These are phyloP conservation scores for Chlamydomonas sphaeroides DNA, from an alignment of 139 green algal species.

Conservation along the genomic window DNA sequence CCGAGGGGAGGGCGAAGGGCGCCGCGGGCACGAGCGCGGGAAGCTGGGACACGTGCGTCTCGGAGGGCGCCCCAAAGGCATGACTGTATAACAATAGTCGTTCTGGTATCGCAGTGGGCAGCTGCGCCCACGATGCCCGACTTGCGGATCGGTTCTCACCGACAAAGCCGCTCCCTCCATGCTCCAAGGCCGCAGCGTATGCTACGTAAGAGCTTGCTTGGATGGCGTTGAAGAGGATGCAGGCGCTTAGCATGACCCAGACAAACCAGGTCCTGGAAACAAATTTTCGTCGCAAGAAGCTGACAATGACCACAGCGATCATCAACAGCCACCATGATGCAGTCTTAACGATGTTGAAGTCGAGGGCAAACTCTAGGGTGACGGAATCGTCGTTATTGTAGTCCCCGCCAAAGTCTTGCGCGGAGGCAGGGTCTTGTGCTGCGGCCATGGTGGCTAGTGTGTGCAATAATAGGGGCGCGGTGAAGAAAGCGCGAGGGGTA, in stretches of 20 bases:
- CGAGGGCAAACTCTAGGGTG: neutral
- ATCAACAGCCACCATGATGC: slow-evolving; percentile 1
- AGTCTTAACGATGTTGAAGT: slow-evolving; percentile 1
- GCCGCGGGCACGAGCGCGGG: too few species aligned
- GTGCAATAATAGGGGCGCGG: too few species aligned
- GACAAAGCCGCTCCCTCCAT: too few species aligned
- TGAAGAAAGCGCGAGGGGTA: too few species aligned
- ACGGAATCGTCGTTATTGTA: neutral
- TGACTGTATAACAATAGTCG: too few species aligned
- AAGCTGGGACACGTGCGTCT: neutral
- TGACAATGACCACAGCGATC: neutral
- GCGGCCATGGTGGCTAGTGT: too few species aligned
- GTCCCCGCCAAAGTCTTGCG: too few species aligned
- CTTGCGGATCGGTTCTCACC: too few species aligned
- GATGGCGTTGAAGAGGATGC: neutral
- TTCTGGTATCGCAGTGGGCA: too few species aligned
- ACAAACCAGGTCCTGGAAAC: slow-evolving; percentile 32
- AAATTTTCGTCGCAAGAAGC: neutral
- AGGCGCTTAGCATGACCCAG: neutral
- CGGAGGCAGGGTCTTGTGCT: too few species aligned
- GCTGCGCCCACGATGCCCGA: too few species aligned
- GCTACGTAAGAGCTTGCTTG: neutral
- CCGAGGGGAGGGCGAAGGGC: neutral
- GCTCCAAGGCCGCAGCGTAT: neutral
- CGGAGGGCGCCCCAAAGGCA: too few species aligned